Evolutionary conservation across 2,329 filamentous ascomycete species (phyloP).

Genomic region (Lachnellula occidentalis): DNA sequence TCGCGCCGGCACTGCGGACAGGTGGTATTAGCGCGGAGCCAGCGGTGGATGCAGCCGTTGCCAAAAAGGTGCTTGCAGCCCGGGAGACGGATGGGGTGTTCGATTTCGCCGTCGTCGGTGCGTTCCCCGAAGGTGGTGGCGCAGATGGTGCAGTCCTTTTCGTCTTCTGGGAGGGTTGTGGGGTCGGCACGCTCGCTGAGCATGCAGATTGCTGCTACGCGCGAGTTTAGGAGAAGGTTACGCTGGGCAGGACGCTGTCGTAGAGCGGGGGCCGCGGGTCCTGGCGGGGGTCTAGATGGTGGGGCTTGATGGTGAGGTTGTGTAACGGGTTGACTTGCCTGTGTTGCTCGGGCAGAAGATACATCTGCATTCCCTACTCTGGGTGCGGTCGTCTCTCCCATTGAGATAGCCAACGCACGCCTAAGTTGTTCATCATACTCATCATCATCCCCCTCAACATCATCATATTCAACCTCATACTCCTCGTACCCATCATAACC

Average conservation of each 20-base stretch:
- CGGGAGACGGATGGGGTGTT: neutral
- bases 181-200: neutral
- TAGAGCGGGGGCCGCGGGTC: neutral
- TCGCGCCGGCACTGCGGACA: neutral
- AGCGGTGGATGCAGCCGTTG: neutral
- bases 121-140: neutral
- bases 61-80: neutral
- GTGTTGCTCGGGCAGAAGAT: too few relatives aligned
- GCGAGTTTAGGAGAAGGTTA: neutral
- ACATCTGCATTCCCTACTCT: too few relatives aligned
- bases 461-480: too few relatives aligned
- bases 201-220: neutral
- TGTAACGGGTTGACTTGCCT: too few relatives aligned
- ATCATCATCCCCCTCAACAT: too few relatives aligned
- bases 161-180: neutral
- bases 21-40: neutral
- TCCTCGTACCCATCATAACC: too few relatives aligned
- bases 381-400: too few relatives aligned
- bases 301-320: neutral
- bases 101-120: neutral
- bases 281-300: neutral
- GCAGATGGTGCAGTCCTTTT: neutral
- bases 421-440: too few relatives aligned
- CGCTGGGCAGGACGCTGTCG: neutral
- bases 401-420: too few relatives aligned